Evolutionary conservation across 2,329 filamentous ascomycete genomes (phyloP).

Genomic region (Aspergillus pseudoviridinutans): DNA sequence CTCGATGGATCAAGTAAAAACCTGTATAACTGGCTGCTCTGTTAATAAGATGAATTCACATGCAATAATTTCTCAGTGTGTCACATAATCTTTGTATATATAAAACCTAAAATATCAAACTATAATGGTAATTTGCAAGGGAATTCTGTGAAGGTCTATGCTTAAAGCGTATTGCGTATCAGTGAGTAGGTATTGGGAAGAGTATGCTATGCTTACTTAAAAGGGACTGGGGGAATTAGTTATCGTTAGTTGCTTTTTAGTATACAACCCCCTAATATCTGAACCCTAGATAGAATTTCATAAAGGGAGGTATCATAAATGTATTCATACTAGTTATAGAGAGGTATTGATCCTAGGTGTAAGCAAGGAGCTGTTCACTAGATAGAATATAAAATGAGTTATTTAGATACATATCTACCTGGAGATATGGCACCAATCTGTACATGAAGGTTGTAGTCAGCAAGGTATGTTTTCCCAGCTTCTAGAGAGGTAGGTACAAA

Average conservation of each 20-base stretch:
- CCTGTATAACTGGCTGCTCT: background rate
- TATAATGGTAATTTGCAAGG: background rate
- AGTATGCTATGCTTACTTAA: too few species aligned
- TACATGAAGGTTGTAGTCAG: background rate
- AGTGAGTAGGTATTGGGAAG: background rate
- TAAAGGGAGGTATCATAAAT: background rate
- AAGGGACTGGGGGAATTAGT: too few species aligned
- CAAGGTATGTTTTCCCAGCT: background rate
- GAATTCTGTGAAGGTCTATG: background rate
- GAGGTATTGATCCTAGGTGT: background rate
- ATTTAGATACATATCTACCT: background rate
- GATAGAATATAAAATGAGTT: background rate
- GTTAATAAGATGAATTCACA: background rate
- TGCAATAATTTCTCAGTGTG: background rate
- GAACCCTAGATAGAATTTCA: background rate
- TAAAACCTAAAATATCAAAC: background rate
- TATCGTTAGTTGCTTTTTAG: too few species aligned
- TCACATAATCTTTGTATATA: background rate
- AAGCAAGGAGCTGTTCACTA: background rate
- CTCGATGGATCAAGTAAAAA: slow-evolving; percentile 58
- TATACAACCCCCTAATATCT: background rate
- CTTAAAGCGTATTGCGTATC: background rate
- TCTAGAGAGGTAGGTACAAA: background rate
- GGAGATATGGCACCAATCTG: background rate
- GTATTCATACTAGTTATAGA: background rate